Evolutionary conservation across 139 green algal genomes (phyloP), one percentile per base, ranked within the genome.

Genomic region (Chlorella sorokiniana): DNA sequence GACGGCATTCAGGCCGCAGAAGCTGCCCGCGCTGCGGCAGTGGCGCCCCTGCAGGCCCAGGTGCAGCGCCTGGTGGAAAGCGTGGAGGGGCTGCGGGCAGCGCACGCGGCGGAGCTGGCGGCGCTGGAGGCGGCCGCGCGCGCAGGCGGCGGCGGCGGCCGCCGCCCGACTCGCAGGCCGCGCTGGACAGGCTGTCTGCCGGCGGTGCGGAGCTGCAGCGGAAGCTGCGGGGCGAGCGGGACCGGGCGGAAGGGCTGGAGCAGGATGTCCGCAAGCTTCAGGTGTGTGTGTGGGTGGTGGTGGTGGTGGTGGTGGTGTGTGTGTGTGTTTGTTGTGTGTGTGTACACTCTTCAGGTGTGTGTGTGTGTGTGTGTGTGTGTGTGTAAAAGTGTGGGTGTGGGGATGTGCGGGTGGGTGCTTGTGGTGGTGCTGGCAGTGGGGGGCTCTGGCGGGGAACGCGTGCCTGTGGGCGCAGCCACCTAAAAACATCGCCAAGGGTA

Each of bases 41-140:
- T 78, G 29, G 78, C 78, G 8, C 65, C 44, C 1, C 71, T 86
- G 41, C 83, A 91, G 82, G 64, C 77, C 42, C 3, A 88, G 25
- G 81, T 89, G 6, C 70, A 44, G 9, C 37, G 78, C 22, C 69
- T 92, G 29, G 31, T 51, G 2, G 88, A 90, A 69, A 85, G 85
- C 31, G 41, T 78, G 22, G 48, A 76, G 22, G 25, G 61, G 6
- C 69, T 91, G 79, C 38, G 70, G 79, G 23, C 42, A 40, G 59
- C 59, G 85, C 82, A 78, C 59, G 41, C 40, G n/a, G 25, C 5
- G 1, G 75, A 81, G 75, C 59, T 81, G 56, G 59, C 59, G 4
- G 56, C 56, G 18, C 31, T 81, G 10, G 41, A 71, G 41, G 59
- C 59, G 0, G 41, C 75, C 3, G 75, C 75, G 0, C 54, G 73